Percentiles rank a stretch among this genome's conserved stretches.
Evolutionary conservation across 257 asterid species (phyloP).

Genomic region (Solanum ahanhuiri): DNA sequence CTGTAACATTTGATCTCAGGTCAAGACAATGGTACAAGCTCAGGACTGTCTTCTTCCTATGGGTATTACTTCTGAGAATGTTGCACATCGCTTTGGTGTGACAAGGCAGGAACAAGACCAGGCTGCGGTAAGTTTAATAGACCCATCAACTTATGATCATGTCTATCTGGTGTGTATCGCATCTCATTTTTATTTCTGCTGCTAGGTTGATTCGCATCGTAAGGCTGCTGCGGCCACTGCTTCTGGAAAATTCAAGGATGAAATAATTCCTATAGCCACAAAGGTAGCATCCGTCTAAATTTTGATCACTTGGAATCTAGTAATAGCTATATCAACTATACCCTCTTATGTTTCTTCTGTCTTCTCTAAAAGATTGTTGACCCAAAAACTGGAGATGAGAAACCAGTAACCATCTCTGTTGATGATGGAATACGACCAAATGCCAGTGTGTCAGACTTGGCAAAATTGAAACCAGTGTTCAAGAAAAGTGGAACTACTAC

Average conservation of each 20-base stretch:
- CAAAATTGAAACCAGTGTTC: conserved; percentile 82
- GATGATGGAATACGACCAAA: conserved; percentile 92
- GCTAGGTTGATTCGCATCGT: conserved; percentile 82
- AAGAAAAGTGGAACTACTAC: conserved; percentile 99
- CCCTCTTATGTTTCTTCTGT: neutral
- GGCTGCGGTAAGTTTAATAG: conserved; percentile 76
- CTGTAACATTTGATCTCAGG: conserved; percentile 31
- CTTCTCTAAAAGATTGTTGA: conserved; percentile 61
- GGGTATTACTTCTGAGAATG: conserved; percentile 99
- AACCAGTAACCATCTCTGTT: conserved; percentile 64
- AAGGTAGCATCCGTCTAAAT: conserved; percentile 31
- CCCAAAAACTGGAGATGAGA: conserved; percentile 95
- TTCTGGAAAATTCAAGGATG: conserved; percentile 86
- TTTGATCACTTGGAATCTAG: neutral
- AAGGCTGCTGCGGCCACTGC: conserved; percentile 99
- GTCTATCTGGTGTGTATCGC: neutral
- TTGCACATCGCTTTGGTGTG: conserved; percentile 85
- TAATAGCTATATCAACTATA: neutral
- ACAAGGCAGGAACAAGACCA: conserved; percentile 93
- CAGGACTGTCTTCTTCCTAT: conserved; percentile 96
- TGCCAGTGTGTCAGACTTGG: conserved; percentile 50
- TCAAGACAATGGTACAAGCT: conserved; percentile 65
- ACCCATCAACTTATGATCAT: neutral
- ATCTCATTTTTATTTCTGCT: neutral
- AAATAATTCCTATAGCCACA: conserved; percentile 80